Base-by-base conservation (phyloP, 129 eudicot genomes). In the Flaveria ramosissima region DNA sequence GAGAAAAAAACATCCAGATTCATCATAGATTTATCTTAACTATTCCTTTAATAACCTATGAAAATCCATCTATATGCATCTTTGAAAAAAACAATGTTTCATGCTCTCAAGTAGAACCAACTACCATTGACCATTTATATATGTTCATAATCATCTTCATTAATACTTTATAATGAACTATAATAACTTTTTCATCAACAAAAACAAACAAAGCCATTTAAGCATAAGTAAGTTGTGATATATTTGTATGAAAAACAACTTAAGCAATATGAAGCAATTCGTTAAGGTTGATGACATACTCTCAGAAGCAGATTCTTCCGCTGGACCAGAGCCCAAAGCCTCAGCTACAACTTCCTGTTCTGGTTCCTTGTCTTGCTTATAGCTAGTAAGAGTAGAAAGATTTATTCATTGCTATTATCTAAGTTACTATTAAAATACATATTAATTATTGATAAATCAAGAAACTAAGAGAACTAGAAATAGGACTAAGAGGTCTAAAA, bases 301-400 rank as follows among this genome's bases (percentile, higher is more conserved):
- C 67, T 92, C 96, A 60, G 92, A 86, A 84, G 88, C 84, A 83
- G 88, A 56, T 59, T 95, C 97, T 82, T 92, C 97, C 64, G 95
- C 43, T 67, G 97, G 92, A 7, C 91, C 97, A 75, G 96, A 41
- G 71, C 85, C 88, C 5, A 73, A 88, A 70, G 81, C 87, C 86
- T 89, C 97, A 26, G 95, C 66, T 32, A 80, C 90, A 73, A 85
- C 95, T 77, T 92, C 99, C 27, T 78, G 96, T 74, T 95, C 99
- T 51, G 96, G 99, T 82, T 94, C 99, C 32, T 23, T 23, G 26
- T 23, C 26, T 23, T 23, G 26, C 26, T 23, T 23, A 23, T 23
- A 23, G 1, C 26, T 23, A 23, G 26, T 23, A 23, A 1, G 24
- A 23, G 26, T 23, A 23, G 26, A 23, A 23, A 59, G 27, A 27